A percentile compares a stretch with the other conserved stretches of the same genome.
phyloP scores from a whole-genome alignment of 2,329 filamentous ascomycete genomes.

The Cordyceps javanica region DNA sequence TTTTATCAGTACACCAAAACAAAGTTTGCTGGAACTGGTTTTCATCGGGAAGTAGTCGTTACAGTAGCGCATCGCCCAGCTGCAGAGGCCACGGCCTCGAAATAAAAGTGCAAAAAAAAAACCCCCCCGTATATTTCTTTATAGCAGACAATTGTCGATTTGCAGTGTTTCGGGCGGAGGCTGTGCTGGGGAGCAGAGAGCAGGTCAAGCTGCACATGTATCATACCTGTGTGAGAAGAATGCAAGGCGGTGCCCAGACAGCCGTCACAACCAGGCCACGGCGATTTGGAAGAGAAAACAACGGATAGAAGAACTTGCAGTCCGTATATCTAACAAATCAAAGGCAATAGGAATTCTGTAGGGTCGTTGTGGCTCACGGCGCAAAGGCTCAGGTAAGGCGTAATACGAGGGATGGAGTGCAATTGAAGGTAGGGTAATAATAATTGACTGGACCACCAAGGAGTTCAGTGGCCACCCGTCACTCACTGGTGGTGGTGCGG shows the following conservation, averaged over 20 bases:
- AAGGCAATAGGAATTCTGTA: neutral
- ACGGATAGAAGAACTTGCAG: neutral
- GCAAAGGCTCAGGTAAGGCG: conserved; percentile 3
- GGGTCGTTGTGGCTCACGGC: neutral
- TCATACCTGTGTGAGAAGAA: conserved; percentile 4
- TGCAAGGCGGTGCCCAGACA: neutral
- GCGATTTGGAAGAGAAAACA: neutral
- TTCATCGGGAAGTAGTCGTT: neutral
- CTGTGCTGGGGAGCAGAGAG: neutral
- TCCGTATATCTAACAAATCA: neutral
- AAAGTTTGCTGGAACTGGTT: neutral
- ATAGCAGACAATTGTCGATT: neutral
- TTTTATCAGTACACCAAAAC: neutral
- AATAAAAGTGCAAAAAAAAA: neutral
- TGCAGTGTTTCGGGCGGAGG: neutral
- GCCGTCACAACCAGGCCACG: neutral
- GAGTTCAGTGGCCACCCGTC: neutral
- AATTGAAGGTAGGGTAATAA: neutral
- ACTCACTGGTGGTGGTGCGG: neutral
- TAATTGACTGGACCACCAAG: neutral
- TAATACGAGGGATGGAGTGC: conserved; percentile 8
- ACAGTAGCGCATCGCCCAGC: neutral
- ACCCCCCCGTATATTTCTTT: neutral
- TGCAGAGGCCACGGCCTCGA: neutral
- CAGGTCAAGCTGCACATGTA: neutral